phyloP scores from a whole-genome alignment of 78 protist species.

The Dictyostelium capitatum region DNA sequence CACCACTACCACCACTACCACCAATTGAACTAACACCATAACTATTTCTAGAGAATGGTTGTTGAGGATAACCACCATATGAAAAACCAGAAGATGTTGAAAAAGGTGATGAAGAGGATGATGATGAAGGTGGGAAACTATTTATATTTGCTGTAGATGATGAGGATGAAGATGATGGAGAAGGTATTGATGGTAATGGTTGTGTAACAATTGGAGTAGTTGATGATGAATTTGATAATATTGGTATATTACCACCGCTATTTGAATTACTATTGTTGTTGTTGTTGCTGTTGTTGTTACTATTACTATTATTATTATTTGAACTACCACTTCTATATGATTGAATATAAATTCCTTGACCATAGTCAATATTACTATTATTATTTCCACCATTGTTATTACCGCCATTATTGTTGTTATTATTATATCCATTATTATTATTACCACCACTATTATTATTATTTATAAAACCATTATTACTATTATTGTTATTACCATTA shows the following conservation, averaged over 20 bases:
- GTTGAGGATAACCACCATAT: neutral
- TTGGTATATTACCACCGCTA: neutral
- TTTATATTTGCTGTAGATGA: neutral
- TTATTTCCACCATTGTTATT: neutral
- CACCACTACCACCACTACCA: no score
- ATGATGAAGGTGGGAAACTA: neutral
- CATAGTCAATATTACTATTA: neutral
- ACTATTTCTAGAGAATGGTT: slow-evolving; percentile 3
- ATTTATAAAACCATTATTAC: neutral
- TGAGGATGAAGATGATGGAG: neutral
- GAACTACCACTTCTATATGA: neutral
- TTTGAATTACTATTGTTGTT: neutral
- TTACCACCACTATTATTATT: neutral
- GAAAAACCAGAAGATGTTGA: neutral
- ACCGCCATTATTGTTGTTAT: neutral
- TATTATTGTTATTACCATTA: neutral
- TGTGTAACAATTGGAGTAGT: neutral
- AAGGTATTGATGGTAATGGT: slow-evolving; percentile 3
- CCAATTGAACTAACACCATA: no score
- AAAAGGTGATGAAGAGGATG: neutral
- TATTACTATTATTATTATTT: neutral
- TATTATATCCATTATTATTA: neutral
- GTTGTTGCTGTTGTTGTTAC: neutral
- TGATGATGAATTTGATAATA: neutral
- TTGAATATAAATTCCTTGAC: neutral